Evolutionary conservation across 495 filamentous ascomycete species (phyloP).

Genomic region (Bacidia rubella): DNA sequence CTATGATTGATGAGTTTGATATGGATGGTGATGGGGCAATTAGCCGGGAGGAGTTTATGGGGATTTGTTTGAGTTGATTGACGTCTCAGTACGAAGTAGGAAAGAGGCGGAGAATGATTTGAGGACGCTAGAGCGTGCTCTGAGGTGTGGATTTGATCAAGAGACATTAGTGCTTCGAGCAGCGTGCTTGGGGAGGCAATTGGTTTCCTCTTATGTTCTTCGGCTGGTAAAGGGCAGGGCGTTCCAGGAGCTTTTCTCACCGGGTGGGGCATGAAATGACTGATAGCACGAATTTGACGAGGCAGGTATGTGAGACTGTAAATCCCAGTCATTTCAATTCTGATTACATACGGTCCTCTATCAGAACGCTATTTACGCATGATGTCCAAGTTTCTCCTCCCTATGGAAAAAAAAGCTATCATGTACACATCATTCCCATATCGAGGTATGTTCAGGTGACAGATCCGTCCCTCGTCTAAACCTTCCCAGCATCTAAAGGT

Average conservation of each 20-base stretch:
- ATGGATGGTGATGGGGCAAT: slow-evolving; percentile 83
- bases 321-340: not conserved
- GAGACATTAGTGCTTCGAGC: too few relatives aligned
- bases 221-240: not conserved
- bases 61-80: slow-evolving; percentile 50
- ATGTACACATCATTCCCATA: too few relatives aligned
- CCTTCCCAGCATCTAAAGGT: slow-evolving; percentile 2
- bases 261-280: not conserved
- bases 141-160: too few relatives aligned
- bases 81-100: too few relatives aligned
- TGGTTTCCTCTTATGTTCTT: not conserved
- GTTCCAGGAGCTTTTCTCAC: not conserved
- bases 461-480: too few relatives aligned
- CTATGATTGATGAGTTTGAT: slow-evolving; percentile 99
- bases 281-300: too few relatives aligned
- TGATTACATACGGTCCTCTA: not conserved
- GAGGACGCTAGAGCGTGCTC: too few relatives aligned
- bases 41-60: slow-evolving; percentile 77
- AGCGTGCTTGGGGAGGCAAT: too few relatives aligned
- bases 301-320: too few relatives aligned
- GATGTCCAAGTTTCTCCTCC: not conserved
- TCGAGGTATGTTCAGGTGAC: too few relatives aligned
- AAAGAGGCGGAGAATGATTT: too few relatives aligned
- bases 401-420: not conserved
- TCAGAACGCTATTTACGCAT: not conserved